Percentiles rank a stretch among this genome's conserved stretches.
Evolutionary conservation across 805 yeast species (phyloP).

Genomic region (Lachancea kluyveri): DNA sequence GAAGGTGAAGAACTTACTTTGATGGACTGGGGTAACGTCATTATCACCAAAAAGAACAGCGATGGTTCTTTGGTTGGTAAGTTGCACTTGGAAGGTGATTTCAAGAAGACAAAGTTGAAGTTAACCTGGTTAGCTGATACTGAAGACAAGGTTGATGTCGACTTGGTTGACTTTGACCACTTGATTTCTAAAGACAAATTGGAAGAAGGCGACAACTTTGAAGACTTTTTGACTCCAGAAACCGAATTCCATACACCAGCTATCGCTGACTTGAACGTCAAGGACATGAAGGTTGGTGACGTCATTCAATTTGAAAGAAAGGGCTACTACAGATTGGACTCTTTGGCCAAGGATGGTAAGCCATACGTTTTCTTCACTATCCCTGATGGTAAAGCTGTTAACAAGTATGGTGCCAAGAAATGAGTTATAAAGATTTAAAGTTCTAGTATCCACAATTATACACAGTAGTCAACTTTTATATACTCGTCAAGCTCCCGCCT

Average conservation of each 20-base stretch:
- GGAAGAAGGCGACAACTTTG: slow-evolving; percentile 90
- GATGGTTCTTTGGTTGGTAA: slow-evolving; percentile 68
- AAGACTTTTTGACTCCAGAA: slow-evolving; percentile 80
- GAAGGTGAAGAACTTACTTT: slow-evolving; percentile 92
- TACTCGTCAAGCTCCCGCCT: not conserved
- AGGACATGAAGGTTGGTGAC: slow-evolving; percentile 74
- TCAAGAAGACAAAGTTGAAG: slow-evolving; percentile 92
- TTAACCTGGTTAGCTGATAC: slow-evolving; percentile 92
- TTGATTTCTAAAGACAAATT: slow-evolving; percentile 91
- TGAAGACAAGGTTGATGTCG: slow-evolving; percentile 61
- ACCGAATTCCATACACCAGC: slow-evolving; percentile 81
- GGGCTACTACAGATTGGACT: slow-evolving; percentile 86
- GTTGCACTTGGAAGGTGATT: slow-evolving; percentile 90
- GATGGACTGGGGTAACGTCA: slow-evolving; percentile 98
- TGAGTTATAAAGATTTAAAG: slow-evolving; percentile 12
- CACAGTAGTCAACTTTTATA: no score
- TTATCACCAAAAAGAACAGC: slow-evolving; percentile 63
- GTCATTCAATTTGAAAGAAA: slow-evolving; percentile 94
- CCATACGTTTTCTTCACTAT: slow-evolving; percentile 81
- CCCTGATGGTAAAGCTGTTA: slow-evolving; percentile 89
- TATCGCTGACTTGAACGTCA: slow-evolving; percentile 73
- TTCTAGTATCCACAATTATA: no score
- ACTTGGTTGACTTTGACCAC: slow-evolving; percentile 88
- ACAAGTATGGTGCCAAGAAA: slow-evolving; percentile 68
- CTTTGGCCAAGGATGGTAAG: slow-evolving; percentile 45